Conservation (phyloP, 2,329 filamentous ascomycete species). For the Botrytis sinoallii region DNA sequence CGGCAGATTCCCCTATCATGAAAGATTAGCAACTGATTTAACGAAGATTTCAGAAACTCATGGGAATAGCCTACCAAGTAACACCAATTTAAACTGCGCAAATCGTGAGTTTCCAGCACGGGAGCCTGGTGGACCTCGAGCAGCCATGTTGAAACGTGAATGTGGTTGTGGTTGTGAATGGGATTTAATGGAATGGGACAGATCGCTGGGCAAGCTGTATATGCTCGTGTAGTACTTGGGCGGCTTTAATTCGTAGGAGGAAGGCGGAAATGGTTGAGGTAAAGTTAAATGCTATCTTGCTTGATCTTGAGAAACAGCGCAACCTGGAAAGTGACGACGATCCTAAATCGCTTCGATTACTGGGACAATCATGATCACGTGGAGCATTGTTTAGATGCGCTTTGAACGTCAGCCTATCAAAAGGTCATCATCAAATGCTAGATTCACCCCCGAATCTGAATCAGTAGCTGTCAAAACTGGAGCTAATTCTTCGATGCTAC, state of each 20-base stretch:
- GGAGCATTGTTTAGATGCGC: not conserved
- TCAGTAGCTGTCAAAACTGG: not conserved
- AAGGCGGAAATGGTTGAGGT: not conserved
- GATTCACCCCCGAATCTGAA: not conserved
- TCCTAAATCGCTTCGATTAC: constrained; percentile 13
- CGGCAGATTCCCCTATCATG: constrained; percentile 84
- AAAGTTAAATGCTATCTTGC: constrained; percentile 18
- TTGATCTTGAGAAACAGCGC: constrained; percentile 15
- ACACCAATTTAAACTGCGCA: constrained; percentile 97
- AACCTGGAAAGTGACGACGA: constrained; percentile 20
- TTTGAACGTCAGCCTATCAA: constrained; percentile 7
- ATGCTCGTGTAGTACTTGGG: not conserved
- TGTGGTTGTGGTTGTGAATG: constrained; percentile 12
- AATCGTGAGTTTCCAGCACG: constrained; percentile 76
- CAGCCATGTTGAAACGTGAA: constrained; percentile 63
- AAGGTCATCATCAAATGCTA: not conserved
- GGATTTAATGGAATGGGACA: constrained; percentile 16
- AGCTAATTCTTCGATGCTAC: not conserved
- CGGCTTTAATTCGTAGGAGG: not conserved
- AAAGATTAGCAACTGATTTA: constrained; percentile 40
- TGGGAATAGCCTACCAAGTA: constrained; percentile 68
- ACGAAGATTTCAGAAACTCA: not conserved
- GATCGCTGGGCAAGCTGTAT: not conserved
- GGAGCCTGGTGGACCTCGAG: constrained; percentile 66
- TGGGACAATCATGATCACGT: constrained; percentile 17